These are phyloP conservation scores for Dendrothele bispora DNA, from an alignment of 768 basidiomycete genomes.

Conservation along the genomic window DNA sequence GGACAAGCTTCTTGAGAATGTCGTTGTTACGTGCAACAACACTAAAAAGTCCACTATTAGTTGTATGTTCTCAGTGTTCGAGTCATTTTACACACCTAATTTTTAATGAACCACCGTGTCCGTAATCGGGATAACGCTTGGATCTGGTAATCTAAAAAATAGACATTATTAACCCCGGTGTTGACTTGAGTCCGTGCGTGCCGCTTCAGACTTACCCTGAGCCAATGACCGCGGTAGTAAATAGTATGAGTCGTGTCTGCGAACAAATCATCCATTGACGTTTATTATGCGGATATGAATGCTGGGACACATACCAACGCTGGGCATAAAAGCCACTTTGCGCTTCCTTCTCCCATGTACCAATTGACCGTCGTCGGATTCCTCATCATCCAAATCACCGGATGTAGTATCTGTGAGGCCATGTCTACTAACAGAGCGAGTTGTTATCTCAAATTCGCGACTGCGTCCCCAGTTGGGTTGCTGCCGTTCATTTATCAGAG, in stretches of 20 bases:
- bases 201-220: constrained; percentile 57
- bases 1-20: constrained; percentile 81
- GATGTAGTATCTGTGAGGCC: constrained; percentile 66
- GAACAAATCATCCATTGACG: neutral
- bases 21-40: constrained; percentile 89
- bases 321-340: constrained; percentile 85
- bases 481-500: constrained; percentile 34
- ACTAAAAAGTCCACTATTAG: constrained; percentile 34
- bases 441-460: constrained; percentile 88
- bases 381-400: constrained; percentile 81
- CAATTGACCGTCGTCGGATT: constrained; percentile 56
- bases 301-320: constrained; percentile 61
- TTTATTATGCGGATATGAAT: no score
- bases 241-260: constrained; percentile 86
- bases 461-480: constrained; percentile 91
- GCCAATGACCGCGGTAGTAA: constrained; percentile 88
- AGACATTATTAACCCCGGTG: neutral
- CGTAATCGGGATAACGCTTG: constrained; percentile 74
- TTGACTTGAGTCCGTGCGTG: neutral
- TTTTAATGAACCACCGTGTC: constrained; percentile 72
- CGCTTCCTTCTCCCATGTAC: constrained; percentile 73
- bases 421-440: constrained; percentile 65
- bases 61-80: constrained; percentile 11
- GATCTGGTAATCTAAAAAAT: constrained; percentile 72
- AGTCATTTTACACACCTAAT: constrained; percentile 79